phyloP scores from a whole-genome alignment of 2,329 filamentous ascomycete genomes.

The Neocatenulostroma microsporum region DNA sequence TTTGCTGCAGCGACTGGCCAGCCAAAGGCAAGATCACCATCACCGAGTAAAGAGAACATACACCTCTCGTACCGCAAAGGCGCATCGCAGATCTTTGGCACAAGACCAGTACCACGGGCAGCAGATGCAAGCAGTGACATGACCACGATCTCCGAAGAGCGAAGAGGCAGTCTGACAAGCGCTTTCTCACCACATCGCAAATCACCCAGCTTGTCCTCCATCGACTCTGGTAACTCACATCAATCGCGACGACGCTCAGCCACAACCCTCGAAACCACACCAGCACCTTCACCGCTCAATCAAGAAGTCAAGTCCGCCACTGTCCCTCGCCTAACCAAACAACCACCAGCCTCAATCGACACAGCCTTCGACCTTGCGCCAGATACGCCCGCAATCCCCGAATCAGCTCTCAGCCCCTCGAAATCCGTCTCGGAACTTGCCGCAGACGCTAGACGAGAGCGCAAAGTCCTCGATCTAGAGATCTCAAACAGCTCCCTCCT shows the following conservation, averaged over 20 bases:
- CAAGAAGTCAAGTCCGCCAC: slow-evolving; percentile 13
- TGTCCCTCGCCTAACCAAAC: slow-evolving; percentile 12
- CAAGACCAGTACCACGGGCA: slow-evolving; percentile 16
- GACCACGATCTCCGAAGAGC: not conserved
- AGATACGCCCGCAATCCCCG: not conserved
- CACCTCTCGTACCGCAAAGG: slow-evolving; percentile 45
- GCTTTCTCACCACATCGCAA: slow-evolving; percentile 19
- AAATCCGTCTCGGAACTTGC: slow-evolving; percentile 64
- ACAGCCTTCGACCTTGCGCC: slow-evolving; percentile 21
- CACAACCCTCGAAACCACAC: slow-evolving; percentile 17
- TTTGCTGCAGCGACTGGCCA: slow-evolving; percentile 21
- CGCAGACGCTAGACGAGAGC: slow-evolving; percentile 78
- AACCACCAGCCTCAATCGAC: slow-evolving; percentile 21
- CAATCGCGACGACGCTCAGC: slow-evolving; percentile 26
- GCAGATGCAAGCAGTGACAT: not conserved
- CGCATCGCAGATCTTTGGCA: slow-evolving; percentile 41
- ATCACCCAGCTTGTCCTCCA: slow-evolving; percentile 38
- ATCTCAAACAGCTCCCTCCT: slow-evolving; percentile 93
- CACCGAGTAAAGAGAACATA: slow-evolving; percentile 41
- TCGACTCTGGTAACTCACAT: slow-evolving; percentile 33
- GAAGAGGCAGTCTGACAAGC: slow-evolving; percentile 11
- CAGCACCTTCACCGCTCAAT: slow-evolving; percentile 14
- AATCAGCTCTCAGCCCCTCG: slow-evolving; percentile 27
- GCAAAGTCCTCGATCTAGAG: slow-evolving; percentile 91
- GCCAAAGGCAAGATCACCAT: slow-evolving; percentile 31